Percentiles rank a stretch among this genome's conserved stretches.
Conservation (phyloP, 2,329 filamentous ascomycete species). For the Coniochaeta sp. region DNA sequence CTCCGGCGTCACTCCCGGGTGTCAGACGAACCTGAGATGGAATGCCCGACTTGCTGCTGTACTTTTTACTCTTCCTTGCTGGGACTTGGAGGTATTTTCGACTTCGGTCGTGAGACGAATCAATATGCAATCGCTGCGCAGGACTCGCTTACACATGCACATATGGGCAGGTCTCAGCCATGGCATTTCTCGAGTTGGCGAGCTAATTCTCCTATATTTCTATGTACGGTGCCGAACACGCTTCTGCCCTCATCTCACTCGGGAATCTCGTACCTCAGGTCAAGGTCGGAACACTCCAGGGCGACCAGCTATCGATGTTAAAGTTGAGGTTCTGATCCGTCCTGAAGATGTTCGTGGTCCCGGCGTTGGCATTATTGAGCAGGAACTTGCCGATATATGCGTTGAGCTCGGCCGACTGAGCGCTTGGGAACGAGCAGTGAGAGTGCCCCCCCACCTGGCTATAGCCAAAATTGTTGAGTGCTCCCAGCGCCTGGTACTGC, state of each 20-base stretch:
- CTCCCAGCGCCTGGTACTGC: constrained; percentile 39
- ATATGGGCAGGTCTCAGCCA: neutral
- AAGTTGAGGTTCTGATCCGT: constrained; percentile 11
- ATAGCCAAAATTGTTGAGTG: constrained; percentile 39
- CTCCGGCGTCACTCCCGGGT: too few species aligned
- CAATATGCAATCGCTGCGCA: neutral
- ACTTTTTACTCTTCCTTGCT: neutral
- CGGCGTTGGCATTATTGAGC: constrained; percentile 16
- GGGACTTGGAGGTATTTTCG: neutral
- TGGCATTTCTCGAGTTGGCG: too few species aligned
- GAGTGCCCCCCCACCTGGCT: constrained; percentile 37
- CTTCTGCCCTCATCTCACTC: neutral
- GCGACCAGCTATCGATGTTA: constrained; percentile 12
- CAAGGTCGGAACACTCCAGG: constrained; percentile 14
- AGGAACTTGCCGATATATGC: constrained; percentile 43
- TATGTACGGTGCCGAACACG: neutral
- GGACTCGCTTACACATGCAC: neutral
- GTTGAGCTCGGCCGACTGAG: constrained; percentile 33
- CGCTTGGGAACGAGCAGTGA: constrained; percentile 42
- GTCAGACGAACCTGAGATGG: neutral
- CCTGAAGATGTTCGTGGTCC: constrained; percentile 12
- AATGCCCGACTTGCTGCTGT: neutral
- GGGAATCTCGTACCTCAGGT: neutral
- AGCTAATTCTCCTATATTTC: neutral
- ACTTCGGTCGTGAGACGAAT: neutral